These are phyloP conservation scores for Hypoxylon fuscum DNA, from an alignment of 495 filamentous ascomycete species.

Conservation along the genomic window DNA sequence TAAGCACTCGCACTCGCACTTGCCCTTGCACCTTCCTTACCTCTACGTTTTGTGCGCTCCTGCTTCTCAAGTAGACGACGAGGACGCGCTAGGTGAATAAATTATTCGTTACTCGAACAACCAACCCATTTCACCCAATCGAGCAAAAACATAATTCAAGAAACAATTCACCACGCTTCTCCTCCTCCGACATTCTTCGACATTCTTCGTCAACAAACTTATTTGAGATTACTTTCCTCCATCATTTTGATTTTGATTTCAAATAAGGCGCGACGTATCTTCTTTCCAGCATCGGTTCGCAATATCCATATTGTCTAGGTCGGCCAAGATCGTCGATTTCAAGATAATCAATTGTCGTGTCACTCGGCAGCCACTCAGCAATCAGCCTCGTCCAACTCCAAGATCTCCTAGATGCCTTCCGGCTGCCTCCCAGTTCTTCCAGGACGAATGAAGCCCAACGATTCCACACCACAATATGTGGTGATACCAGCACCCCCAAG, in stretches of 20 bases:
- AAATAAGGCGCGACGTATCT: neutral
- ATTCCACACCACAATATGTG: neutral
- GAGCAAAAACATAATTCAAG: no score
- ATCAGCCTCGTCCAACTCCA: slow-evolving; percentile 1
- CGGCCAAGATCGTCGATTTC: neutral
- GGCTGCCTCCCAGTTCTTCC: neutral
- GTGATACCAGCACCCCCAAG: neutral
- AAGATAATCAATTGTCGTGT: no score
- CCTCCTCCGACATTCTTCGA: no score
- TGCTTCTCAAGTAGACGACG: no score
- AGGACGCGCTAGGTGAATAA: no score
- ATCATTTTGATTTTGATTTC: neutral
- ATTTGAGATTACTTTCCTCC: neutral
- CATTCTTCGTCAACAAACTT: neutral
- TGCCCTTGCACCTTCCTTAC: no score
- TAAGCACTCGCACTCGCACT: no score
- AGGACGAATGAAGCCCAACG: neutral
- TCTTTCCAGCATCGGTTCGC: neutral
- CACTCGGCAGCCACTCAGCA: slow-evolving; percentile 4
- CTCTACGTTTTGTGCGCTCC: no score
- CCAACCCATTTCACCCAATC: no score
- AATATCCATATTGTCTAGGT: slow-evolving; percentile 3
- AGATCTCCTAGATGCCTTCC: neutral
- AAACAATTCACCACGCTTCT: no score
- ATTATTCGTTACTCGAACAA: no score